A percentile compares a stretch with the other conserved stretches of the same genome.
These are phyloP conservation scores for Eragrostis curvula DNA, from an alignment of 176 grass and related monocot species.

Conservation along the genomic window DNA sequence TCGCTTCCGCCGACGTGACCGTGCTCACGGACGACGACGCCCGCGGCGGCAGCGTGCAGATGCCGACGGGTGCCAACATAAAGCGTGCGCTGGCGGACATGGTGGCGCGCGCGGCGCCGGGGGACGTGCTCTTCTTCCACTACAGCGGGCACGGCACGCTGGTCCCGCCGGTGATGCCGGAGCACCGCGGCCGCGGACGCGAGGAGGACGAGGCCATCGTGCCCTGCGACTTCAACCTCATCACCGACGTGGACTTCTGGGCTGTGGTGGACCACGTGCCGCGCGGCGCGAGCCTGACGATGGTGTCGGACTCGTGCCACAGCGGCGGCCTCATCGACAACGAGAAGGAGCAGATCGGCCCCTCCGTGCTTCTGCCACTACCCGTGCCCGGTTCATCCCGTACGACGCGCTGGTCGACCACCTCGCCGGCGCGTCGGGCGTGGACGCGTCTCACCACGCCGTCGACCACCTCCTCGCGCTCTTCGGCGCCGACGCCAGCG, in stretches of 20 bases:
- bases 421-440: slow-evolving; percentile 56
- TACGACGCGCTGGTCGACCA: slow-evolving; percentile 48
- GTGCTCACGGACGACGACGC: slow-evolving; percentile 65
- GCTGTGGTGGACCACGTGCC: slow-evolving; percentile 70
- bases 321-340: slow-evolving; percentile 92
- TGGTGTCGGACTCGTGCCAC: slow-evolving; percentile 83
- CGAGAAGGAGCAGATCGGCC: slow-evolving; percentile 95
- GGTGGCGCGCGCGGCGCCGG: slow-evolving; percentile 55
- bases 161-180: too few species aligned
- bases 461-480: slow-evolving; percentile 68
- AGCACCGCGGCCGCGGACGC: slow-evolving; percentile 2
- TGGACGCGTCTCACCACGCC: slow-evolving; percentile 53
- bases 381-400: slow-evolving; percentile 54
- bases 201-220: slow-evolving; percentile 81
- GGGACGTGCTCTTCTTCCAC: slow-evolving; percentile 87
- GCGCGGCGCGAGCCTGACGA: slow-evolving; percentile 63
- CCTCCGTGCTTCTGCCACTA: too few species aligned
- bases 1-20: slow-evolving; percentile 48
- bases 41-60: neutral
- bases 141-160: slow-evolving; percentile 39
- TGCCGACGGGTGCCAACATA: slow-evolving; percentile 73
- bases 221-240: slow-evolving; percentile 88
- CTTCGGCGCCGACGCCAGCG: slow-evolving; percentile 67
- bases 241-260: slow-evolving; percentile 83
- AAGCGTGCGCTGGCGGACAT: slow-evolving; percentile 62